These are phyloP conservation scores for Jacaranda mimosifolia DNA, from an alignment of 257 asterid species.

Conservation along the genomic window DNA sequence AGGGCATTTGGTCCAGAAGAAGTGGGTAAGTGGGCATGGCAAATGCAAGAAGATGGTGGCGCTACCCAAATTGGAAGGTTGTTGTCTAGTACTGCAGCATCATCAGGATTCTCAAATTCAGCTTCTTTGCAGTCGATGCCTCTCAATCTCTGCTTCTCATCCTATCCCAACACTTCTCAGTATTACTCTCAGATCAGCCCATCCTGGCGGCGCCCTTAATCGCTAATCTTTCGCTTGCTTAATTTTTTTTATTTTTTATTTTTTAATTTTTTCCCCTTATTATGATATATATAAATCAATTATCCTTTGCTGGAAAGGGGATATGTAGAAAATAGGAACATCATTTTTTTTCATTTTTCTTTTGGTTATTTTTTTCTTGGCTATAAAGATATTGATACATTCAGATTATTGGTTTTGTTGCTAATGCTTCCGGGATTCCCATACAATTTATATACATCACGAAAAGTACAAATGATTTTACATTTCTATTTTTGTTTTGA, in stretches of 20 bases:
- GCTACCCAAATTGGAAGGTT: too few species aligned
- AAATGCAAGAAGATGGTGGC: slow-evolving; percentile 41
- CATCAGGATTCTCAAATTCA: slow-evolving; percentile 83
- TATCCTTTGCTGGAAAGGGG: neutral
- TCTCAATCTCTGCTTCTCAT: slow-evolving; percentile 49
- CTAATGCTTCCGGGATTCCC: too few species aligned
- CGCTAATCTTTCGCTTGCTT: neutral
- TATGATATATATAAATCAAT: neutral
- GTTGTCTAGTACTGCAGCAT: slow-evolving; percentile 65
- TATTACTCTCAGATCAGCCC: slow-evolving; percentile 45
- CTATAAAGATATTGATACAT: neutral
- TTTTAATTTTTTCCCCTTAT: neutral
- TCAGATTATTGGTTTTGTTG: too few species aligned
- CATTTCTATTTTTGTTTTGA: too few species aligned
- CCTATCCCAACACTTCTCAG: slow-evolving; percentile 45
- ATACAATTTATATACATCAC: too few species aligned
- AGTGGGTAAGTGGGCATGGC: slow-evolving; percentile 55
- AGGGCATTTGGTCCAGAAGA: slow-evolving; percentile 43
- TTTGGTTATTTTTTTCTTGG: slow-evolving; percentile 32
- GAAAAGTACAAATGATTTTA: too few species aligned
- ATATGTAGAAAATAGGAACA: slow-evolving; percentile 21
- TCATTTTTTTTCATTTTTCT: neutral
- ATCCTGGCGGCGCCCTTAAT: slow-evolving; percentile 48
- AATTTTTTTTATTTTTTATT: neutral
- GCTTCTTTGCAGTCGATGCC: slow-evolving; percentile 36